Evolutionary conservation across 495 filamentous ascomycete genomes (phyloP), one percentile per base, ranked within the genome.

Genomic region (Evansstolkia leycettana): DNA sequence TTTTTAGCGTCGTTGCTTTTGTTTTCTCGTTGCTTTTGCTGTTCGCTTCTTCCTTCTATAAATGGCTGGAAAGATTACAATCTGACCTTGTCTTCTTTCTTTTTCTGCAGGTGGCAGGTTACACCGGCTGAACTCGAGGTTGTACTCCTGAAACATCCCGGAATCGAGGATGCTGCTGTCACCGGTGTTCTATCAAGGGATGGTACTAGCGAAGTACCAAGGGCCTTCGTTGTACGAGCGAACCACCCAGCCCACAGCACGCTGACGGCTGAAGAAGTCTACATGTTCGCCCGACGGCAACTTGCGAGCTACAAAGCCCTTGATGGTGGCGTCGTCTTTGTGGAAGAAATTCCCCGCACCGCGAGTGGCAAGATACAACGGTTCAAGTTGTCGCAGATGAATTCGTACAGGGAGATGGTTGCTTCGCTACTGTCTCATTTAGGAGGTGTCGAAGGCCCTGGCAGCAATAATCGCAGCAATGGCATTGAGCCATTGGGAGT

Each of bases 51-150:
- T 25, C 18, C 28, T 35, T 32, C 8, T 17, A 26, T 5, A 23
- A 23, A 23, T 9, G 20, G 20, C 9, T 9, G 20, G 9, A 23
- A 23, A 31, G 82, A 37, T 72, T 73, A 38, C n/a, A n/a, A n/a
- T n/a, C n/a, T n/a, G n/a, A n/a, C n/a, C n/a, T 34, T 34, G 37
- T 43, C 6, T 31, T 29, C 19, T 16, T 32, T 33, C 25, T 29
- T 13, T 20, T 19, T 4, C 28, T 36, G 10, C 26, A 65, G 60
- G 38, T 65, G 60, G 46, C 88, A 94, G 58, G 84, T 95, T 3
- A 81, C 85, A 2, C 87, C 87, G 0, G 84, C 87, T 0, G 87
- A 95, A 60, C 58, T 95, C 1, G 88, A 95, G 50, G 75, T 70
- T 0, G 54, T 88, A 1, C 67, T 95, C 3, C 63, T 93, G 2